Percentiles rank a stretch among this genome's conserved stretches.
Evolutionary conservation across 495 filamentous ascomycete genomes (phyloP).

Genomic region (Hyaloscypha hepaticicola): DNA sequence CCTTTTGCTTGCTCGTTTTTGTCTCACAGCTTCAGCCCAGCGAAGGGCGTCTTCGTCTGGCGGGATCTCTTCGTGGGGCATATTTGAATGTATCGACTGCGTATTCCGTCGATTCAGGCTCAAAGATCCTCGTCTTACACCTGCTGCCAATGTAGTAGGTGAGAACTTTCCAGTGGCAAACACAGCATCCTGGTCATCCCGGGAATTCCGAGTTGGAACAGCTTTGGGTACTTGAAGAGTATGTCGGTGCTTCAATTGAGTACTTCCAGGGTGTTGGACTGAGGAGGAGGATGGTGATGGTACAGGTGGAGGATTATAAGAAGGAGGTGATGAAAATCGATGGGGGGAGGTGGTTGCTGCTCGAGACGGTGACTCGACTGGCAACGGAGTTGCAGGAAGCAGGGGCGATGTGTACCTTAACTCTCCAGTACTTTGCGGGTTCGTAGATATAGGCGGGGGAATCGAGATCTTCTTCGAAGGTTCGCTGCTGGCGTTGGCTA

Average conservation of each 20-base stretch:
- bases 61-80: constrained; percentile 75
- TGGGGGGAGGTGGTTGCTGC: constrained; percentile 49
- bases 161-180: constrained; percentile 79
- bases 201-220: constrained; percentile 46
- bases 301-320: constrained; percentile 51
- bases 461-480: constrained; percentile 40
- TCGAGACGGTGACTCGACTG: constrained; percentile 41
- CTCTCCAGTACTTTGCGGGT: constrained; percentile 29
- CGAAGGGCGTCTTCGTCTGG: constrained; percentile 87
- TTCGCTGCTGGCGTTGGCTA: constrained; percentile 45
- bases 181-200: constrained; percentile 61
- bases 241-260: constrained; percentile 74
- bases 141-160: constrained; percentile 56
- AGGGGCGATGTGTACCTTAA: constrained; percentile 32
- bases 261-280: constrained; percentile 43
- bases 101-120: constrained; percentile 77
- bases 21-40: constrained; percentile 89
- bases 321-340: constrained; percentile 74
- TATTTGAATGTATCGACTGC: constrained; percentile 79
- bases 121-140: constrained; percentile 74
- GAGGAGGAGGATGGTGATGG: constrained; percentile 44
- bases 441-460: constrained; percentile 29
- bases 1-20: constrained; percentile 81
- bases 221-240: constrained; percentile 82
- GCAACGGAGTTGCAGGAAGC: constrained; percentile 42